These are phyloP conservation scores for Tetrahymena elliotti DNA, from an alignment of 73 alveolate genomes.

Conservation along the genomic window DNA sequence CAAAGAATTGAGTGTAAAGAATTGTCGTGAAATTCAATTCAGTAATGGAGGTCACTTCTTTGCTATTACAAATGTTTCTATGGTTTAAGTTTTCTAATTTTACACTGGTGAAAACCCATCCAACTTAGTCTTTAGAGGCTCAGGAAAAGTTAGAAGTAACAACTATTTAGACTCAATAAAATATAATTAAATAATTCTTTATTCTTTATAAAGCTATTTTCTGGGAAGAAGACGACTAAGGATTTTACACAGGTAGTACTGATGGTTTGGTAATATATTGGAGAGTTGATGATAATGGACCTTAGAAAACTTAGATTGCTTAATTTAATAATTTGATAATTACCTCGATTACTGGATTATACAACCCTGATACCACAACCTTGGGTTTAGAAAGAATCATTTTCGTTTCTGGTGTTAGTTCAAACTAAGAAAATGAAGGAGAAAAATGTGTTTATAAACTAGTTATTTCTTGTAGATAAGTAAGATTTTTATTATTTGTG, in stretches of 20 bases:
- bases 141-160: slow-evolving; percentile 32
- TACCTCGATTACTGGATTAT: background rate
- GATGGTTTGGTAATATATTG: slow-evolving; percentile 82
- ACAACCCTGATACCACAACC: background rate
- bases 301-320: slow-evolving; percentile 18
- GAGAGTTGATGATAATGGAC: slow-evolving; percentile 60
- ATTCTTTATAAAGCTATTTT: slow-evolving; percentile 21
- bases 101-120: slow-evolving; percentile 80
- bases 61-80: slow-evolving; percentile 78
- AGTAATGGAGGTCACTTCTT: slow-evolving; percentile 90
- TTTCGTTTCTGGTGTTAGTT: background rate
- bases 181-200: slow-evolving; percentile 29
- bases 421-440: background rate
- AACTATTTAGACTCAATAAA: slow-evolving; percentile 56
- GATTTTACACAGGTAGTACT: slow-evolving; percentile 75
- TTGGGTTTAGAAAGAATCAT: background rate
- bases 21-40: slow-evolving; percentile 80
- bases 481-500: background rate
- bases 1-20: slow-evolving; percentile 77
- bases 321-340: background rate
- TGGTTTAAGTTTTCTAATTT: slow-evolving; percentile 75
- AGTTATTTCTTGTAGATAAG: background rate
- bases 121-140: slow-evolving; percentile 32
- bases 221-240: slow-evolving; percentile 89
- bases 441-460: background rate